These are phyloP conservation scores for Dioscorea zingiberensis DNA, from an alignment of 106 monocot genomes.

Conservation along the genomic window DNA sequence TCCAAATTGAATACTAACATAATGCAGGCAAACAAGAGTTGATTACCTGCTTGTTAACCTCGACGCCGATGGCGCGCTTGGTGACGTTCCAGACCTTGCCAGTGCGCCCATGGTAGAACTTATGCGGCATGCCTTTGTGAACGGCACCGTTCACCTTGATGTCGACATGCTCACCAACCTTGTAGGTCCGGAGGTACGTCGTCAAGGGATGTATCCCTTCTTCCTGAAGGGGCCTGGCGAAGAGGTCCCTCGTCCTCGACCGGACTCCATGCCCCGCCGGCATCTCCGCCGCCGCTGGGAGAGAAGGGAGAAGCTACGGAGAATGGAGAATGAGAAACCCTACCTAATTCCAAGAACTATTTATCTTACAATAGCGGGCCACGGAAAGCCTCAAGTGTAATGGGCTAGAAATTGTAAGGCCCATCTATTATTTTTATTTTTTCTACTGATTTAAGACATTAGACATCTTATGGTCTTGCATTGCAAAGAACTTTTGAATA, in stretches of 20 bases:
- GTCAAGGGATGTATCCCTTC: conserved; percentile 78
- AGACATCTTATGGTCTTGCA: no score
- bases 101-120: conserved; percentile 77
- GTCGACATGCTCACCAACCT: conserved; percentile 72
- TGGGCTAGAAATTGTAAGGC: no score
- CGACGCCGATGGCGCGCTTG: conserved; percentile 57
- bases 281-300: conserved; percentile 22
- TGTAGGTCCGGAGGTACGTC: conserved; percentile 72
- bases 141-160: conserved; percentile 73
- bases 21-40: no score
- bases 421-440: no score
- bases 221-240: conserved; percentile 68
- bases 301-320: not conserved
- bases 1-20: no score
- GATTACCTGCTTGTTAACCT: conserved; percentile 58
- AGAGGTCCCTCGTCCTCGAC: conserved; percentile 59
- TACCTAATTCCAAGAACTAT: not conserved
- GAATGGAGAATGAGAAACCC: not conserved
- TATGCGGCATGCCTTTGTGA: conserved; percentile 87
- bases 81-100: conserved; percentile 64
- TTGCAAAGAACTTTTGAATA: no score
- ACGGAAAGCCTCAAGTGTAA: no score
- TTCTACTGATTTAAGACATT: no score
- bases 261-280: conserved; percentile 60
- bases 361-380: no score